These are phyloP conservation scores for Aspergillus novoparasiticus DNA, from an alignment of 2,329 filamentous ascomycete genomes.

Conservation along the genomic window DNA sequence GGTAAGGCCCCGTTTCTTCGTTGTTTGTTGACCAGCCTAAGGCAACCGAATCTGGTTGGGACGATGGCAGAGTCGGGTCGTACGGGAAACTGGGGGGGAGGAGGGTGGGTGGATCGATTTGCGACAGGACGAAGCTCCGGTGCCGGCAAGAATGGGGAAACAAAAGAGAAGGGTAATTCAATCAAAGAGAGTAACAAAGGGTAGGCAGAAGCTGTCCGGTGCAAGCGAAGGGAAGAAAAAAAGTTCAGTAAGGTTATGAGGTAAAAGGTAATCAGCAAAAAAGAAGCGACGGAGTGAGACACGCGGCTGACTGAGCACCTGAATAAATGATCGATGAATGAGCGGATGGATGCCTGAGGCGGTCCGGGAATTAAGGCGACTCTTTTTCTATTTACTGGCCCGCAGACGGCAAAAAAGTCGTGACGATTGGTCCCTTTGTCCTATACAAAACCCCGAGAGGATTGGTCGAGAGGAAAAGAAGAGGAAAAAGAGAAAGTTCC, in stretches of 20 bases:
- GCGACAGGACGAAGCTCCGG: neutral
- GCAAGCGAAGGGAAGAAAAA: neutral
- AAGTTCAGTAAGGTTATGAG: neutral
- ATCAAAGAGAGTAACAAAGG: neutral
- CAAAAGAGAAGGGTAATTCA: neutral
- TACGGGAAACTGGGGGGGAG: neutral
- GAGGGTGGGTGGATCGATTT: neutral
- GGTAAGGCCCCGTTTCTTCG: neutral
- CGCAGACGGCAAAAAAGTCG: neutral
- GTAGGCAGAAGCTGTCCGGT: neutral
- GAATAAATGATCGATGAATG: neutral
- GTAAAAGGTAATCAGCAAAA: neutral
- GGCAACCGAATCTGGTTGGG: neutral
- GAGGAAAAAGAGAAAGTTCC: neutral
- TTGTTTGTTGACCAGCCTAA: neutral
- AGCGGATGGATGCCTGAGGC: slow-evolving; percentile 5
- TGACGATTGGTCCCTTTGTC: neutral
- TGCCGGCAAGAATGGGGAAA: neutral
- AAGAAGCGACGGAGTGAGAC: neutral
- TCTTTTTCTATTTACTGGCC: neutral
- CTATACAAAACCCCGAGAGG: neutral
- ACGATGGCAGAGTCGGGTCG: slow-evolving; percentile 1
- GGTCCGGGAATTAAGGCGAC: neutral
- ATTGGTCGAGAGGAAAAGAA: neutral
- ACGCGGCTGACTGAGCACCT: slow-evolving; percentile 3